Evolutionary conservation across 345 rosid species (phyloP).

Genomic region (Populus pruinosa): DNA sequence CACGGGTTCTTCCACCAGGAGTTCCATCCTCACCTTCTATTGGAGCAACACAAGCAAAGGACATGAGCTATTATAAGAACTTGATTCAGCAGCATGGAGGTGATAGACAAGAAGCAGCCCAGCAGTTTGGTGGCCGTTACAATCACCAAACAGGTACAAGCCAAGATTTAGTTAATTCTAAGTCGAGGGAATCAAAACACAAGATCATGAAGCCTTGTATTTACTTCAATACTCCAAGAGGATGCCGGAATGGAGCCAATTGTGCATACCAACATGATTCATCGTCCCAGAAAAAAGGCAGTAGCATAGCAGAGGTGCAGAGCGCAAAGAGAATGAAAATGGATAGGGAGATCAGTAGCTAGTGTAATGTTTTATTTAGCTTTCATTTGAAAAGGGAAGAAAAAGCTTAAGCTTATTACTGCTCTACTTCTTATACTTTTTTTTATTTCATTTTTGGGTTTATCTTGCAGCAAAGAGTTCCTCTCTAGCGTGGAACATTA

Average conservation of each 20-base stretch:
- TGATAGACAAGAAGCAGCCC: constrained; percentile 67
- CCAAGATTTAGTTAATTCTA: constrained; percentile 54
- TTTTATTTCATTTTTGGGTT: constrained; percentile 4
- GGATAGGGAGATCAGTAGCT: constrained; percentile 81
- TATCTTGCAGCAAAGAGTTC: constrained; percentile 26
- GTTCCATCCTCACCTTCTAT: constrained; percentile 37
- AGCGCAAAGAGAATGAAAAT: constrained; percentile 83
- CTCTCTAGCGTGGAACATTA: background rate
- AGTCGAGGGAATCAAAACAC: constrained; percentile 54
- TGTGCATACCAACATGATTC: constrained; percentile 83
- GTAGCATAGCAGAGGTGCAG: constrained; percentile 47
- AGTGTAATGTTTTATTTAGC: constrained; percentile 13
- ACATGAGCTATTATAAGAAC: constrained; percentile 79
- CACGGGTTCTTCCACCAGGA: constrained; percentile 31
- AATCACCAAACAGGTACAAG: constrained; percentile 39
- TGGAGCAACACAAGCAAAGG: constrained; percentile 53
- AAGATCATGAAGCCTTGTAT: constrained; percentile 90
- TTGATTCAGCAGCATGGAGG: constrained; percentile 98
- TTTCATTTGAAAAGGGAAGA: background rate
- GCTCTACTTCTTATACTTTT: background rate
- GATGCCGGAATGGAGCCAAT: constrained; percentile 84
- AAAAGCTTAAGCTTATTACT: constrained; percentile 15
- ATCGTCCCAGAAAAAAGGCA: constrained; percentile 47
- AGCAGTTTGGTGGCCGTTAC: constrained; percentile 42
- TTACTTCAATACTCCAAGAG: constrained; percentile 83